Evolutionary conservation across 2,329 filamentous ascomycete genomes (phyloP), one percentile per base, ranked within the genome.

Genomic region (Curvularia lunata): DNA sequence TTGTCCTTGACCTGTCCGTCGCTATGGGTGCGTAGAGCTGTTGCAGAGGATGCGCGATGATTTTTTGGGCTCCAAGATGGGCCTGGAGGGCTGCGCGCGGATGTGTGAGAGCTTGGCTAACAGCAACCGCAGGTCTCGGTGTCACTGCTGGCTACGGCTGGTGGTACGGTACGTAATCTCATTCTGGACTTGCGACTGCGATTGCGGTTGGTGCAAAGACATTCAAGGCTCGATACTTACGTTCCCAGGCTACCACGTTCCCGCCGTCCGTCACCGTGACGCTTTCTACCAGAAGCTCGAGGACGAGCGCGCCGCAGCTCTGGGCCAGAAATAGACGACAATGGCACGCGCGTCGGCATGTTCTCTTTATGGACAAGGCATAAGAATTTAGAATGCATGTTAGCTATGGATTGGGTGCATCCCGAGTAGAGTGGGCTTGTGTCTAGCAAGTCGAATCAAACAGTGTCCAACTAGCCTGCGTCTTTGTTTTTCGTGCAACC

Each of bases 1-100:
- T 89, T 59, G 86, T 90, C 68, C 81, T 89, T 68, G 86, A 90
- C 78, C 80, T 90, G 70, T 86, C 84, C 71, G 85, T 88, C 74
- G 85, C 86, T 65, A 79, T 87, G 72, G 87, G 87, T 88, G 81
- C 77, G 86, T 82, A 38, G 32, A 48, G 19, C 19, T 38, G 16
- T 25, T 27, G 7, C 43, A 46, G 18, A 32, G 27, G 13, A 21
- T 30, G 43, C 25, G 43, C 43, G 53, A 4, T 12, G 19, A 30
- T 12, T 18, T 27, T 27, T 6, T 16, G 45, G 47, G 18, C 27
- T 18, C 32, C 18, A 19, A 13, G 32, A 30, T 18, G 32, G 43
- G 43, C 43, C n/a, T 19, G 16, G n/a, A 28, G 27, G 25, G 30
- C 45, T 54, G 58, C 52, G 59, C 32, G 47, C n/a, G 13, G 19